phyloP scores from a whole-genome alignment of 352 stramenopile genomes.

The Phytophthora cryptogea region DNA sequence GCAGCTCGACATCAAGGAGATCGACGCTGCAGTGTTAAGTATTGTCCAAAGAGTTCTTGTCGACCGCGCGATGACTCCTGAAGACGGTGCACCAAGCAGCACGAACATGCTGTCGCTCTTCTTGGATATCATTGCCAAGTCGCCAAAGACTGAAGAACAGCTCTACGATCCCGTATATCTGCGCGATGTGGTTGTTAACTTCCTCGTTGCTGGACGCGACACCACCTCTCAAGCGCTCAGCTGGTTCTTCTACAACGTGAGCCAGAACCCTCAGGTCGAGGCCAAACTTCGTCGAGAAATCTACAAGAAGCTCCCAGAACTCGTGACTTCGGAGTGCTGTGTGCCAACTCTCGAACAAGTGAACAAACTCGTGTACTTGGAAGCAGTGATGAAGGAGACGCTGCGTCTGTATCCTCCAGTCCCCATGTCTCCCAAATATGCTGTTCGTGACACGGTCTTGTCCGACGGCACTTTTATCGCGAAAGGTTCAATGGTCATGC shows the following conservation, averaged over 20 bases:
- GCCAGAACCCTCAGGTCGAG: slow-evolving; percentile 53
- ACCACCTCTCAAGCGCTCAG: slow-evolving; percentile 73
- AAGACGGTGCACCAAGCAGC: slow-evolving; percentile 3
- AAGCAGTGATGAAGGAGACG: slow-evolving; percentile 55
- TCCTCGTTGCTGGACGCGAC: slow-evolving; percentile 81
- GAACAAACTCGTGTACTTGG: slow-evolving; percentile 52
- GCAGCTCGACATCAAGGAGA: slow-evolving; percentile 40
- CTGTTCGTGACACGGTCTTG: slow-evolving; percentile 48
- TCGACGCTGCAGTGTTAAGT: slow-evolving; percentile 45
- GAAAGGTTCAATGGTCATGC: slow-evolving; percentile 34
- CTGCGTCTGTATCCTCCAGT: slow-evolving; percentile 65
- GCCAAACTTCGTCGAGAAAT: slow-evolving; percentile 53
- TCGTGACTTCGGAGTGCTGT: slow-evolving; percentile 16
- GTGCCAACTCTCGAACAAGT: slow-evolving; percentile 23
- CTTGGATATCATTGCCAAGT: slow-evolving; percentile 38
- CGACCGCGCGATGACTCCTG: slow-evolving; percentile 3
- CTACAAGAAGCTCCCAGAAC: slow-evolving; percentile 30
- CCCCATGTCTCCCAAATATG: slow-evolving; percentile 48
- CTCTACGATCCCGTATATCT: slow-evolving; percentile 46
- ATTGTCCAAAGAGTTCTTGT: slow-evolving; percentile 46
- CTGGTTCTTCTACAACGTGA: slow-evolving; percentile 76
- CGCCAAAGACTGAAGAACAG: slow-evolving; percentile 8
- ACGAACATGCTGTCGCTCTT: slow-evolving; percentile 37
- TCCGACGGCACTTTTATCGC: slow-evolving; percentile 60
- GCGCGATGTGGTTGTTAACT: slow-evolving; percentile 82